These are phyloP conservation scores for Mycena pura DNA, from an alignment of 768 basidiomycete species.

Conservation along the genomic window DNA sequence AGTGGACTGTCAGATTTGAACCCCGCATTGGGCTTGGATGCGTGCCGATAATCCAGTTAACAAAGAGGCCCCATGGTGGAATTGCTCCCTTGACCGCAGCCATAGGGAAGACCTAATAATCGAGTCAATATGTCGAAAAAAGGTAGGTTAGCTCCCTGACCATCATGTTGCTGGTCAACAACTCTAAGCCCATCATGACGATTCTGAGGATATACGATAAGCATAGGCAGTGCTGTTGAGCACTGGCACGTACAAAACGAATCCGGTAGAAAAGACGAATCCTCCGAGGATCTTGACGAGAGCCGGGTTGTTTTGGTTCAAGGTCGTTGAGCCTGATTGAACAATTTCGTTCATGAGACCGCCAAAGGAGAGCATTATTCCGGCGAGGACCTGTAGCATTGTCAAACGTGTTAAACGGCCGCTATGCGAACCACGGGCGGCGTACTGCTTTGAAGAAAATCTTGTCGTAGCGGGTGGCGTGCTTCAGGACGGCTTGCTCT, in stretches of 20 bases:
- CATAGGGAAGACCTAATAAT: constrained; percentile 68
- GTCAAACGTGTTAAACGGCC: not conserved
- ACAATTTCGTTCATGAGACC: constrained; percentile 66
- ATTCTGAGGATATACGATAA: constrained; percentile 54
- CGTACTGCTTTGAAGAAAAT: constrained; percentile 74
- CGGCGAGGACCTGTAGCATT: constrained; percentile 61
- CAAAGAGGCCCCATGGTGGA: constrained; percentile 70
- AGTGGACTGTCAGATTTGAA: not conserved
- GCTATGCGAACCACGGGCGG: not conserved
- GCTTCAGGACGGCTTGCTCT: constrained; percentile 63
- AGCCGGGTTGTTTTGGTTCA: constrained; percentile 64
- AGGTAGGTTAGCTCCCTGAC: constrained; percentile 43
- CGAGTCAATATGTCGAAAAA: not conserved
- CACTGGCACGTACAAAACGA: constrained; percentile 62
- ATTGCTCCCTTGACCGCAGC: constrained; percentile 62
- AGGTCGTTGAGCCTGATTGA: constrained; percentile 59
- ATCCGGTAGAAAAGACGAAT: constrained; percentile 76
- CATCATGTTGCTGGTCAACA: constrained; percentile 81
- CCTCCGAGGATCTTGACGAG: constrained; percentile 71
- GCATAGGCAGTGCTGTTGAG: not conserved
- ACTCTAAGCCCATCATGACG: constrained; percentile 69
- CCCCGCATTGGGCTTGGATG: not conserved
- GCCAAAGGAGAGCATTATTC: constrained; percentile 75
- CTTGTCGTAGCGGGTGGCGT: constrained; percentile 63
- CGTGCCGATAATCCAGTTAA: constrained; percentile 74